Conservation (phyloP, 352 stramenopile genomes). For the Globisporangium takayamanum region DNA sequence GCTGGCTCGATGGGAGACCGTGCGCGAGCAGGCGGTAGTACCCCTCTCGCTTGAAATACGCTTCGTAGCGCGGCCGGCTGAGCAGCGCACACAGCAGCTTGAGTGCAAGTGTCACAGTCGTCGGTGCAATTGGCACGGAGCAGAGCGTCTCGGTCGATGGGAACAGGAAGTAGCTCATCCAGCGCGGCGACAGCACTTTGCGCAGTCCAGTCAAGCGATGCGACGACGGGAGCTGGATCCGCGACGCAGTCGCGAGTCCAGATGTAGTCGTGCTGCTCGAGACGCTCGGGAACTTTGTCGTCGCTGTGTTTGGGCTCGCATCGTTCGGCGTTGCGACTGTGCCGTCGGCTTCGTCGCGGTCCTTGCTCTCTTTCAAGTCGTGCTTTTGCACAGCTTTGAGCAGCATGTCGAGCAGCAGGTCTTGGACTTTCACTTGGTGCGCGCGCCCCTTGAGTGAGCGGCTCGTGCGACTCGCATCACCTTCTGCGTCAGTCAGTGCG, state of each 20-base stretch:
- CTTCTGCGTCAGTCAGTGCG: background rate
- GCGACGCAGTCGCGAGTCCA: conserved; percentile 14
- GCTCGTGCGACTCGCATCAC: background rate
- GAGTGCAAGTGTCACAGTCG: conserved; percentile 46
- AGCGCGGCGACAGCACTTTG: conserved; percentile 49
- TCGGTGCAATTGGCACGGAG: conserved; percentile 26
- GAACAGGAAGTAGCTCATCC: conserved; percentile 66
- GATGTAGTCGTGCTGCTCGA: background rate
- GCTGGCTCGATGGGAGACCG: conserved; percentile 42
- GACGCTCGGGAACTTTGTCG: conserved; percentile 5
- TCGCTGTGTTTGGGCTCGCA: background rate
- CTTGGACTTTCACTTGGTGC: conserved; percentile 44
- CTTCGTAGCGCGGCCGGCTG: conserved; percentile 39
- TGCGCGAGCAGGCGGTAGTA: conserved; percentile 64
- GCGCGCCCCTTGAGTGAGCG: conserved; percentile 6
- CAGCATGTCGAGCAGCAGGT: conserved; percentile 56
- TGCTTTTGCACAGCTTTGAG: conserved; percentile 66
- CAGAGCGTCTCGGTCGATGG: conserved; percentile 11
- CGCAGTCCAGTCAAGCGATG: conserved; percentile 49
- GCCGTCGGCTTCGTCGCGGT: conserved; percentile 29
- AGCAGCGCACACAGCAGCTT: conserved; percentile 44
- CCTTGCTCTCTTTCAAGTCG: conserved; percentile 60
- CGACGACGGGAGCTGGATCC: conserved; percentile 38
- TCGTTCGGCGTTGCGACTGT: conserved; percentile 10
- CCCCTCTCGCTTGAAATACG: conserved; percentile 52